phyloP scores from a whole-genome alignment of 2,329 filamentous ascomycete species.

The Juglanconis juglandina region DNA sequence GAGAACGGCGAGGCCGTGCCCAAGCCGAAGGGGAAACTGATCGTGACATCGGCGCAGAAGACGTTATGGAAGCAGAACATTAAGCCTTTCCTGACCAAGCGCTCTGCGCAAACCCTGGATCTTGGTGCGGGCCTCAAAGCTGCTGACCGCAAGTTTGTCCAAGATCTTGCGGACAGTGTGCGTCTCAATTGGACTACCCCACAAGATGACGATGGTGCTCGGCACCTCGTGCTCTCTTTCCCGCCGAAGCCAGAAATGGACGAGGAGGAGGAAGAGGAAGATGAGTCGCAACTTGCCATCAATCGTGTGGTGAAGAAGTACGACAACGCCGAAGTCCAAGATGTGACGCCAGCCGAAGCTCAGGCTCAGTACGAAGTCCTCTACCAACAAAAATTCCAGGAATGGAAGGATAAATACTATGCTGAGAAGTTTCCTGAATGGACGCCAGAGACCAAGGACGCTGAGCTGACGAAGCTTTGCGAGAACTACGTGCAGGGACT shows the following conservation, averaged over 20 bases:
- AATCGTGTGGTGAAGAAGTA: constrained; percentile 84
- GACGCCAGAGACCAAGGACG: constrained; percentile 70
- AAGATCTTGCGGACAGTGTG: constrained; percentile 70
- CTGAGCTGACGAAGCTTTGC: constrained; percentile 75
- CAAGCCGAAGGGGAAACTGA: constrained; percentile 57
- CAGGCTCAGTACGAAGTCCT: constrained; percentile 75
- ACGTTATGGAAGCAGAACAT: constrained; percentile 76
- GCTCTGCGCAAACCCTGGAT: constrained; percentile 63
- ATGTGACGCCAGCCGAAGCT: constrained; percentile 74
- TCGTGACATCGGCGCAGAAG: constrained; percentile 77
- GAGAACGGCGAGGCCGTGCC: constrained; percentile 62
- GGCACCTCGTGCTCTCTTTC: constrained; percentile 50
- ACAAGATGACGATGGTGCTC: constrained; percentile 53
- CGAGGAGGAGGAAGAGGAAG: constrained; percentile 70
- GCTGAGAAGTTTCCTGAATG: constrained; percentile 82
- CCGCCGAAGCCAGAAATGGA: constrained; percentile 35
- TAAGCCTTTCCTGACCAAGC: constrained; percentile 75
- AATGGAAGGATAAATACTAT: constrained; percentile 96
- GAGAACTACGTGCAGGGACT: constrained; percentile 97
- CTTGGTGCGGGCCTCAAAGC: constrained; percentile 71
- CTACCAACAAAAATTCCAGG: constrained; percentile 84
- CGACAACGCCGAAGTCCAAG: constrained; percentile 82
- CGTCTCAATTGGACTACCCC: constrained; percentile 56
- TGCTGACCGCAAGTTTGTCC: constrained; percentile 86
- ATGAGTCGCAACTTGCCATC: constrained; percentile 79